phyloP scores from a whole-genome alignment of 2,329 filamentous ascomycete species.

The Cercospora nicotianae region DNA sequence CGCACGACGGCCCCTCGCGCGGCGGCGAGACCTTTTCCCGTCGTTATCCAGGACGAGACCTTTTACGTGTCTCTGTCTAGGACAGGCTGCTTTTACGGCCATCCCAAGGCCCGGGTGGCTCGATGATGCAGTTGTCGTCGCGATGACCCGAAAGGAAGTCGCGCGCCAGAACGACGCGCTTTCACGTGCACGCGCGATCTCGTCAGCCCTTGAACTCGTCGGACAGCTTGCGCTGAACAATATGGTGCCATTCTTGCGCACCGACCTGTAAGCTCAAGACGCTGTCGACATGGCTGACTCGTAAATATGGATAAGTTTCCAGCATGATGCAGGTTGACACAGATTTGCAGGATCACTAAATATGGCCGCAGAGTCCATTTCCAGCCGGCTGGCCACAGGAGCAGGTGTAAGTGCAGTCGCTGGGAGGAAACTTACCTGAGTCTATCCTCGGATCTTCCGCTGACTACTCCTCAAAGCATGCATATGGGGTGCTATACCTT shows the following conservation, averaged over 20 bases:
- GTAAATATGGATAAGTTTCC: not conserved
- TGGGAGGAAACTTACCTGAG: not conserved
- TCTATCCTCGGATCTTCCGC: not conserved
- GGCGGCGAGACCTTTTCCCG: too few relatives aligned
- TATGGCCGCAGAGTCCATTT: not conserved
- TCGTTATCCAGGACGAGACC: too few relatives aligned
- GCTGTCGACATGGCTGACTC: not conserved
- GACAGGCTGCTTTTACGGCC: too few relatives aligned
- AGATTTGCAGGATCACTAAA: not conserved
- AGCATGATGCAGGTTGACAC: not conserved
- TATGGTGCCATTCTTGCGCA: not conserved
- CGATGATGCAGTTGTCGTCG: not conserved
- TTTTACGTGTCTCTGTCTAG: too few relatives aligned
- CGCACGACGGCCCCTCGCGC: too few relatives aligned
- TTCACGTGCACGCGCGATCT: not conserved
- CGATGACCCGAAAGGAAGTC: not conserved
- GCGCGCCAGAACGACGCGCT: not conserved
- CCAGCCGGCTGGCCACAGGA: constrained; percentile 13
- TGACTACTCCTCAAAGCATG: not conserved
- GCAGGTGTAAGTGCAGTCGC: constrained; percentile 2
- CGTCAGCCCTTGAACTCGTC: not conserved
- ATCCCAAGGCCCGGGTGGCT: too few relatives aligned
- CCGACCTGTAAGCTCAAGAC: not conserved
- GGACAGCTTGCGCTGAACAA: not conserved
- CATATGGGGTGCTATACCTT: constrained; percentile 23